Evolutionary conservation across 2,329 filamentous ascomycete species (phyloP), one percentile per base, ranked within the genome.

Genomic region (Neurospora sp.): DNA sequence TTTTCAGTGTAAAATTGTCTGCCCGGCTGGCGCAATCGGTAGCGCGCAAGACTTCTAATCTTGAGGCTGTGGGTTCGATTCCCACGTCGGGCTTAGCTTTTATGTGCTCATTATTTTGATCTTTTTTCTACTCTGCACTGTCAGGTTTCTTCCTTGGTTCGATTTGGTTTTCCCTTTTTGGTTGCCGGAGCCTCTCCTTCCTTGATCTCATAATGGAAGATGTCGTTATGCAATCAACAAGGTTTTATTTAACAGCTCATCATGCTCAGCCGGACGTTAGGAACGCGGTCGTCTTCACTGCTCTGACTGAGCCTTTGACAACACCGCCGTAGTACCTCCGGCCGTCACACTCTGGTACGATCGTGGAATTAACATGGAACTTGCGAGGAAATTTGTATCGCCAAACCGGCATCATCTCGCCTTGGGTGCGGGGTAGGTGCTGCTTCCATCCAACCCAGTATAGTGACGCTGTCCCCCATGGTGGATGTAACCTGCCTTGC

Each of bases 1-100:
- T 17, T 4, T 1, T 6, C 28, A 17, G 3, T 36, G 1, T 62
- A 36, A 33, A 36, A 62, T 70, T 71, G 70, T 69, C 72, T 72
- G 84, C 84, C 84, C 81, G 84, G 84, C 83, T 89, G 88, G 86
- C 86, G 88, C 86, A 88, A 88, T 88, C 85, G 85, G 86, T 89
- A 90, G 88, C 90, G 87, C 87, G 87, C 89, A 84, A 89, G 88
- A 89, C 88, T 90, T 88, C 87, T 86, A 86, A 73, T 75, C 74
- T 75, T 73, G 74, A 75, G 74, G 74, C 73, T 75, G 74, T 74
- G 74, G 74, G 74, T 75, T 75, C 73, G 74, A 75, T 73, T 73
- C 74, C 74, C 74, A 74, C 74, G 73, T 75, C 73, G 74, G 74
- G 74, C 74, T 75, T 70, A 74, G 73, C 74, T 73, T 73, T 72